Evolutionary conservation across 148 eudicot species (phyloP).

Genomic region (Salicornia ramosissima): DNA sequence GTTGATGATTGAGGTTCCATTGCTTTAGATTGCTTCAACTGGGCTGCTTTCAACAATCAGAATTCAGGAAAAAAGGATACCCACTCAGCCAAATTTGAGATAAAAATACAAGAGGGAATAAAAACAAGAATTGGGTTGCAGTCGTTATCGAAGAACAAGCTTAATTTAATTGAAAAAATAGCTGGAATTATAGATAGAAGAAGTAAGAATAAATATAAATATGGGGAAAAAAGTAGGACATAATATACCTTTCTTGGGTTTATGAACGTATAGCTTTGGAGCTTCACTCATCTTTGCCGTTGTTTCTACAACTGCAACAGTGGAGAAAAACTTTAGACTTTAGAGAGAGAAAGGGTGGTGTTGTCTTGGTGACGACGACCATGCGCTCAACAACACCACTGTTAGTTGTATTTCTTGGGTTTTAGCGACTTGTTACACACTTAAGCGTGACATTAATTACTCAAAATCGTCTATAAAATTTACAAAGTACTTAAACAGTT

Average conservation of each 20-base stretch:
- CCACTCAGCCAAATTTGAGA: background rate
- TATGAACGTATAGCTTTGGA: slow-evolving; percentile 37
- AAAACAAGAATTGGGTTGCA: slow-evolving; percentile 16
- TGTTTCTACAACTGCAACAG: no score
- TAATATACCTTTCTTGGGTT: slow-evolving; percentile 45
- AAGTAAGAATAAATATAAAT: background rate
- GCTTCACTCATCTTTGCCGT: slow-evolving; percentile 32
- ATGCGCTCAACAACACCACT: no score
- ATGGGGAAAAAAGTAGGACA: background rate
- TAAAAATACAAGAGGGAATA: background rate
- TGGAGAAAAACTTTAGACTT: background rate
- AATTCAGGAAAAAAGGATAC: background rate
- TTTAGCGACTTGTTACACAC: no score
- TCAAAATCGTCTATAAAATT: no score
- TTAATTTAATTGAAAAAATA: background rate
- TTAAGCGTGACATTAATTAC: no score
- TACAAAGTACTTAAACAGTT: no score
- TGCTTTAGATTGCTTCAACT: slow-evolving; percentile 32
- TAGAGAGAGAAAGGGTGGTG: background rate
- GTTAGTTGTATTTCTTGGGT: no score
- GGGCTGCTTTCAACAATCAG: slow-evolving; percentile 27
- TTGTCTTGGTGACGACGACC: no score
- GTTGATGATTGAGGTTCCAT: slow-evolving; percentile 28
- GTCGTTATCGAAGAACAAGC: background rate
- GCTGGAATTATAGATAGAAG: background rate